Base-by-base conservation (phyloP, 352 stramenopile genomes). In the Pythium aphanidermatum region DNA sequence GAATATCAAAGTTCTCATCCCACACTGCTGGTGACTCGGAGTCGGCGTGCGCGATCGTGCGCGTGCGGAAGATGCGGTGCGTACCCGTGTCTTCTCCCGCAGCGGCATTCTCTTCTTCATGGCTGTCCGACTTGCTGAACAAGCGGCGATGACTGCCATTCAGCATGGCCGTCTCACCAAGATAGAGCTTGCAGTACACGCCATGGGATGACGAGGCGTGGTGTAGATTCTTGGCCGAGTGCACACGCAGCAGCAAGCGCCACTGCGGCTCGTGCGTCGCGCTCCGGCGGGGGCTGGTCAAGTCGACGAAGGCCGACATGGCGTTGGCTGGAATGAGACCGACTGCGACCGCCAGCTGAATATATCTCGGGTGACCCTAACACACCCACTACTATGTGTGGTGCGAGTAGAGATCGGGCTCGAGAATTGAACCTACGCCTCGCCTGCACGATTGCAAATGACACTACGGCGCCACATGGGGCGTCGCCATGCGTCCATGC, bases 171-270 rank as follows among this genome's bases (percentile, higher is more conserved):
- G 59, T 58, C 16, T 70, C 48, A 23, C 70, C 68, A 17, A 86
- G 45, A 34, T 86, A 86, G 19, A 86, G 58, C 39, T 86, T 86
- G 56, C 70, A 83, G 47, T 86, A 86, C 2, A 71, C 58, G 32
- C 73, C 73, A n/a, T 77, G 68, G 3, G 68, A 80, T 19, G 61
- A 77, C 21, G 62, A 70, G 38, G 66, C 55, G 24, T 66, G 55
- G 33, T 49, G 39, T 16, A 86, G 50, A 27, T 69, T 53, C 46
- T 73, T 63, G 26, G 63, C 74, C 47, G 68, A 77, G 58, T 79
- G 57, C 16, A 86, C 65, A 27, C 70, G 70, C 32, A 86, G 42
- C 38, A 82, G 51, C 23, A 86, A 54, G 40, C 46, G 35, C 32
- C 27, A n/a, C 8, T 55, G 60, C 31, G 50, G 36, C 41, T n/a